phyloP scores from a whole-genome alignment of 2,329 filamentous ascomycete species.

The Huntiella decipiens region DNA sequence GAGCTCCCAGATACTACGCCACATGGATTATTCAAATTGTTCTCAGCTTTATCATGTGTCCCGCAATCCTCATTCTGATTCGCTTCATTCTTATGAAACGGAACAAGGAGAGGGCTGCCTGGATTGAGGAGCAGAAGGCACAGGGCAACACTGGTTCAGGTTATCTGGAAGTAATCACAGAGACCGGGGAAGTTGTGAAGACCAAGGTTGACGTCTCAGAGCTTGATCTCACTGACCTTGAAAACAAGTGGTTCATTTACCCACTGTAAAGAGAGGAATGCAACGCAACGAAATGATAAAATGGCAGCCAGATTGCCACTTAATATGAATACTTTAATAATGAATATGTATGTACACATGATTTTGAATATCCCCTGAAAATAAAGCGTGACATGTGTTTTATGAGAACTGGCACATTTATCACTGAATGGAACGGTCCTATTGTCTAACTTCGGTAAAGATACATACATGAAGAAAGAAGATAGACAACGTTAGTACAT shows the following conservation, averaged over 20 bases:
- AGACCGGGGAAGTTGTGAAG: neutral
- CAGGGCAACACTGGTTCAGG: neutral
- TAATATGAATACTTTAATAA: too few species aligned
- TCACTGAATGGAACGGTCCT: too few species aligned
- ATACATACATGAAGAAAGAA: too few species aligned
- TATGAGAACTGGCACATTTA: too few species aligned
- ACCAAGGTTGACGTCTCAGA: slow-evolving; percentile 4
- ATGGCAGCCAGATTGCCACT: too few species aligned
- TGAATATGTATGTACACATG: too few species aligned
- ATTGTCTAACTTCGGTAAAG: too few species aligned
- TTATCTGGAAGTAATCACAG: neutral
- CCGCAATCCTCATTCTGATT: neutral
- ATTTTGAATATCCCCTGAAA: too few species aligned
- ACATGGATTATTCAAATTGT: slow-evolving; percentile 15
- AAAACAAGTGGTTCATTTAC: slow-evolving; percentile 7
- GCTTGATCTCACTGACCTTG: slow-evolving; percentile 3
- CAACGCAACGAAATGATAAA: too few species aligned
- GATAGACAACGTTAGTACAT: too few species aligned
- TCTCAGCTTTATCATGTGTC: slow-evolving; percentile 6
- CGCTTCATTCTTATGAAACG: slow-evolving; percentile 1
- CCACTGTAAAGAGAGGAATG: neutral
- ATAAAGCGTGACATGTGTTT: too few species aligned
- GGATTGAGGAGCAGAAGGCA: neutral
- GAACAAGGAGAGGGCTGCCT: neutral
- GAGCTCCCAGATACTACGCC: slow-evolving; percentile 16